Conservation (phyloP, 495 filamentous ascomycete species). For the Aspergillus egyptiacus region DNA sequence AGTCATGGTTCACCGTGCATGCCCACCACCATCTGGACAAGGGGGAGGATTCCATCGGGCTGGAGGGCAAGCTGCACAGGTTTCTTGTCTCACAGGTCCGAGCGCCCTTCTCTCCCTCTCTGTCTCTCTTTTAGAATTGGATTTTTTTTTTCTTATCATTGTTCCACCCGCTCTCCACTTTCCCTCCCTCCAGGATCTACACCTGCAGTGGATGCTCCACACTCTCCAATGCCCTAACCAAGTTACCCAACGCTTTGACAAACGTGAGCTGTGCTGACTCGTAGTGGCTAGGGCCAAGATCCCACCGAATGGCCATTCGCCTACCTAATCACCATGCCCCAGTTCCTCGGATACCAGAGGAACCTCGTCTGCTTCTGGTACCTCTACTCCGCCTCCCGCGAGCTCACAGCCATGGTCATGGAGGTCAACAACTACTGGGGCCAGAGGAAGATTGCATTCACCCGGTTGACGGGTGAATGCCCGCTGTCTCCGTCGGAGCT, state of each 20-base stretch:
- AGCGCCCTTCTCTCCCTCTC: background rate
- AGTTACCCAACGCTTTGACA: too few species aligned
- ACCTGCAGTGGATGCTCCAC: too few species aligned
- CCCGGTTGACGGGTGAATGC: conserved; percentile 9
- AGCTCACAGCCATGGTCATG: conserved; percentile 59
- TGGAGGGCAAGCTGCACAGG: conserved; percentile 14
- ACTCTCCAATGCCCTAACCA: too few species aligned
- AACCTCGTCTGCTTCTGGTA: conserved; percentile 81
- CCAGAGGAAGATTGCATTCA: conserved; percentile 50
- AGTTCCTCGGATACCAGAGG: conserved; percentile 68
- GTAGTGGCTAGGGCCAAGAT: conserved; percentile 8
- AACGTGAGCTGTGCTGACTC: background rate
- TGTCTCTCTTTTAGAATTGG: too few species aligned
- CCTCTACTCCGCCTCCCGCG: conserved; percentile 54
- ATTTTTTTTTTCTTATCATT: background rate
- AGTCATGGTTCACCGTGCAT: conserved; percentile 19
- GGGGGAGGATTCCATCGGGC: conserved; percentile 12
- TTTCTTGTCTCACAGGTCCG: conserved; percentile 15
- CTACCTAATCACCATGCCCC: conserved; percentile 64
- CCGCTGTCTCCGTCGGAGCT: background rate
- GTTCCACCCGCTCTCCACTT: background rate
- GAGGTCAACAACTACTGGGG: conserved; percentile 77
- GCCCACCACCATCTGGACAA: conserved; percentile 13
- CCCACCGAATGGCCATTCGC: conserved; percentile 42
- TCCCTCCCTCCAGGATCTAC: background rate